Evolutionary conservation across 73 alveolate species (phyloP).

Genomic region (Blepharisma japonicum): DNA sequence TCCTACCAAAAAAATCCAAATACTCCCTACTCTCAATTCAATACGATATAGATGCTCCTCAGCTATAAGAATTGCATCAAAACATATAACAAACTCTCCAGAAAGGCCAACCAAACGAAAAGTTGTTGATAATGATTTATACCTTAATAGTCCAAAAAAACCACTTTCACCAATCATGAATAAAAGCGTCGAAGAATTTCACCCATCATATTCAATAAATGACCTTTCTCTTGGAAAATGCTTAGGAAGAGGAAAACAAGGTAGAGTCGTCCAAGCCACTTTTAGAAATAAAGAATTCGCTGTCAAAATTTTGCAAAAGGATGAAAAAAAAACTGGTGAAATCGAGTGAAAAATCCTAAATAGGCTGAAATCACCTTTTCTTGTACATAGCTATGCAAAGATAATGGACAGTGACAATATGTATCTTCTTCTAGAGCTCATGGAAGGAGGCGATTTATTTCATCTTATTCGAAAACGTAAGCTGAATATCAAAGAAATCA

Average conservation of each 20-base stretch:
- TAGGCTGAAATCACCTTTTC: not conserved
- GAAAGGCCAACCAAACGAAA: no score
- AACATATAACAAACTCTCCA: no score
- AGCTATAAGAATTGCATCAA: no score
- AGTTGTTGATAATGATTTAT: no score
- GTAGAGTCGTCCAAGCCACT: not conserved
- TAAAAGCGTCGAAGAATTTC: no score
- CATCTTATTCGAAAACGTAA: not conserved
- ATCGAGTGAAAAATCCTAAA: not conserved
- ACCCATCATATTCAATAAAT: not conserved
- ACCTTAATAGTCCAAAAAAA: no score
- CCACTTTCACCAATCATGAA: no score
- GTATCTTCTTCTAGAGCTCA: constrained; percentile 2
- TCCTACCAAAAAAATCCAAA: no score
- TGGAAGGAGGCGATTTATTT: constrained; percentile 14
- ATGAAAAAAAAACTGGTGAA: not conserved
- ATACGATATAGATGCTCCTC: no score
- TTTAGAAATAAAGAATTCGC: not conserved
- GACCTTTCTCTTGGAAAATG: constrained; percentile 13
- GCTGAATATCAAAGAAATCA: not conserved
- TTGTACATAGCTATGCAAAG: not conserved
- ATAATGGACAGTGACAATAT: not conserved
- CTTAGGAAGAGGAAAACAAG: constrained; percentile 24
- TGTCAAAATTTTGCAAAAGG: not conserved
- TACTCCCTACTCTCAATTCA: no score